Evolutionary conservation across 768 basidiomycete species (phyloP).

Genomic region (Lactarius sp.): DNA sequence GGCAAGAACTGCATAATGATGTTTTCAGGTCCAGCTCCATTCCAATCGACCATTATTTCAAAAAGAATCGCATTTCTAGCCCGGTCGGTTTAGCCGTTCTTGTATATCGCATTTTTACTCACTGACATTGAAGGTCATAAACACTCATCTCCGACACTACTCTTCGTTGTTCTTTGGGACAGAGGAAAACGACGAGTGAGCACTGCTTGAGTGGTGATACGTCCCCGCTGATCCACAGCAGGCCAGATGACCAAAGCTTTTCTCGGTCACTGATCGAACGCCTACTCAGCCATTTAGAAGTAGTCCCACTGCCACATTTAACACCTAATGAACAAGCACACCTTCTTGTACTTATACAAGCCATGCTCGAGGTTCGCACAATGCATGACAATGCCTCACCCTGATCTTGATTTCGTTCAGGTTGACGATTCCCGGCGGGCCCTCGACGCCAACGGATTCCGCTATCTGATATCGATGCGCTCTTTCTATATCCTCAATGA

Average conservation of each 20-base stretch:
- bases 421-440: constrained; percentile 88
- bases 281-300: constrained; percentile 62
- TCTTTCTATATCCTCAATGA: constrained; percentile 84
- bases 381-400: constrained; percentile 3
- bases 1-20: constrained; percentile 24
- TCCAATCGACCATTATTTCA: constrained; percentile 53
- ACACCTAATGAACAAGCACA: constrained; percentile 79
- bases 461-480: constrained; percentile 90
- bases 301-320: constrained; percentile 60
- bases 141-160: constrained; percentile 38
- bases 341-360: constrained; percentile 78
- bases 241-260: constrained; percentile 53
- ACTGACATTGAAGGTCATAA: constrained; percentile 14
- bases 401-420: constrained; percentile 37
- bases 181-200: constrained; percentile 45
- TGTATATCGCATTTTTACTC: background rate
- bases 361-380: constrained; percentile 71
- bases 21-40: constrained; percentile 43
- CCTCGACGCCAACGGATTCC: constrained; percentile 85
- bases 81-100: constrained; percentile 7
- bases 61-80: constrained; percentile 34
- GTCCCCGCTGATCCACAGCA: constrained; percentile 13
- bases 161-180: constrained; percentile 50
- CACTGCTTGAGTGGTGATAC: background rate
- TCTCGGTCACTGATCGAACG: constrained; percentile 53